Evolutionary conservation across 1,284 basidiomycete species (phyloP).

Genomic region (Trichosporon sp.): DNA sequence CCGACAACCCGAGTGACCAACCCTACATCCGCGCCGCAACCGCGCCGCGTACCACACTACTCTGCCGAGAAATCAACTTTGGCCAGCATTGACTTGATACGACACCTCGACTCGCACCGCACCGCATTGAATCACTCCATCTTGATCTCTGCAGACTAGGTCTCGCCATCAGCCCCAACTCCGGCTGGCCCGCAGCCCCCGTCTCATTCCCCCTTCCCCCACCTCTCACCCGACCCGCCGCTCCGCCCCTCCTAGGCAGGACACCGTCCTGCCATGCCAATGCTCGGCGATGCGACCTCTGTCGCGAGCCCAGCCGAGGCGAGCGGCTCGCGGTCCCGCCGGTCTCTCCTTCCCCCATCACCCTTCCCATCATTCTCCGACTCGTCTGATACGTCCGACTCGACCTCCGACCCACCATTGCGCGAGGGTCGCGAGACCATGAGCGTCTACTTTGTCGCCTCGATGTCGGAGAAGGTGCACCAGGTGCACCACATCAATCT

Average conservation of each 20-base stretch:
- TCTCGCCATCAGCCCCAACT: background rate
- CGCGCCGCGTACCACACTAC: too few species aligned
- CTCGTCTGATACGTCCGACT: background rate
- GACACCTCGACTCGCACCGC: background rate
- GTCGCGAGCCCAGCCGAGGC: conserved; percentile 13
- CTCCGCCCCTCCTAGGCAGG: background rate
- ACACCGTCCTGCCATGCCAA: background rate
- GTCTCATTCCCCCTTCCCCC: background rate
- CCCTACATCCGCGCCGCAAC: too few species aligned
- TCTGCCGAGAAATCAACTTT: too few species aligned
- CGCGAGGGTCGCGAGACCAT: too few species aligned
- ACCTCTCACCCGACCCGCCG: too few species aligned
- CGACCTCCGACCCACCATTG: background rate
- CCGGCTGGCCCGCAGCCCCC: background rate
- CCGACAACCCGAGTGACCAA: background rate
- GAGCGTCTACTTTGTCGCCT: background rate
- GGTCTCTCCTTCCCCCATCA: background rate
- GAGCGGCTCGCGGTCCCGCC: conserved; percentile 19
- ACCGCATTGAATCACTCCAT: too few species aligned
- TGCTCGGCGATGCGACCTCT: conserved; percentile 19
- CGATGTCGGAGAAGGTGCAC: background rate
- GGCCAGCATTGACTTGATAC: too few species aligned
- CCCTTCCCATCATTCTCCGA: conserved; percentile 2
- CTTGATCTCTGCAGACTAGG: too few species aligned
- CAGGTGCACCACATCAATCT: background rate